Percentiles rank a stretch among this genome's conserved stretches.
phyloP scores from a whole-genome alignment of 495 filamentous ascomycete genomes.

The Poronia punctata region DNA sequence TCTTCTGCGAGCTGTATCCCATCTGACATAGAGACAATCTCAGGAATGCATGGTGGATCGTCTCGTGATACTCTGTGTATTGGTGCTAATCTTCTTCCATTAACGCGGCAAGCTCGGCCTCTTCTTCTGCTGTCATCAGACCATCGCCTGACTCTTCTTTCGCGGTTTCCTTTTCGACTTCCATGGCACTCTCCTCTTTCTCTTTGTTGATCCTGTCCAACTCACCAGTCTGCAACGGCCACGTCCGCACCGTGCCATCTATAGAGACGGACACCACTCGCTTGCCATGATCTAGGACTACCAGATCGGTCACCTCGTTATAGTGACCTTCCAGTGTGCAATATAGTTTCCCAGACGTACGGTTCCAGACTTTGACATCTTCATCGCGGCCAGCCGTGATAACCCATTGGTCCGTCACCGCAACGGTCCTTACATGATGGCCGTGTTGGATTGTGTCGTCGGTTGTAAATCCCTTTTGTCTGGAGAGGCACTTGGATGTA shows the following conservation, averaged over 20 bases:
- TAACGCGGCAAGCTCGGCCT: conserved; percentile 78
- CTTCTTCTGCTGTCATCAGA: conserved; percentile 71
- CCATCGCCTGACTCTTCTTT: conserved; percentile 30
- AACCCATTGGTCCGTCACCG: conserved; percentile 69
- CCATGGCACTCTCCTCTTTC: conserved; percentile 42
- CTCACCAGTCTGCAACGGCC: conserved; percentile 61
- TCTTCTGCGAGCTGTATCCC: no score
- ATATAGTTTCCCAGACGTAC: conserved; percentile 61
- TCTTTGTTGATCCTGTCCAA: conserved; percentile 53
- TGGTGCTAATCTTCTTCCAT: conserved; percentile 59
- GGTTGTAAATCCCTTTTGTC: conserved; percentile 55
- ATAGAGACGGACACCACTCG: conserved; percentile 74
- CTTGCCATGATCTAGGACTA: conserved; percentile 48
- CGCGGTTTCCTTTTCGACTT: conserved; percentile 35
- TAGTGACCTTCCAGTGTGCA: conserved; percentile 79
- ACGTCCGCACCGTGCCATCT: conserved; percentile 79
- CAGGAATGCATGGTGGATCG: no score
- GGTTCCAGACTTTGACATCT: conserved; percentile 84
- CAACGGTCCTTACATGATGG: conserved; percentile 81
- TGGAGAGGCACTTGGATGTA: conserved; percentile 64
- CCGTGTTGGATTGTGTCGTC: conserved; percentile 72
- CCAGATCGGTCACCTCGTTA: conserved; percentile 81
- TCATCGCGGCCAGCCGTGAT: conserved; percentile 88
- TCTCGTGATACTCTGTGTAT: background rate
- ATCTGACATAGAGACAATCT: no score